A percentile compares a stretch with the other conserved stretches of the same genome.
These are phyloP conservation scores for Tuber melanosporum DNA, from an alignment of 495 filamentous ascomycete genomes.

Conservation along the genomic window DNA sequence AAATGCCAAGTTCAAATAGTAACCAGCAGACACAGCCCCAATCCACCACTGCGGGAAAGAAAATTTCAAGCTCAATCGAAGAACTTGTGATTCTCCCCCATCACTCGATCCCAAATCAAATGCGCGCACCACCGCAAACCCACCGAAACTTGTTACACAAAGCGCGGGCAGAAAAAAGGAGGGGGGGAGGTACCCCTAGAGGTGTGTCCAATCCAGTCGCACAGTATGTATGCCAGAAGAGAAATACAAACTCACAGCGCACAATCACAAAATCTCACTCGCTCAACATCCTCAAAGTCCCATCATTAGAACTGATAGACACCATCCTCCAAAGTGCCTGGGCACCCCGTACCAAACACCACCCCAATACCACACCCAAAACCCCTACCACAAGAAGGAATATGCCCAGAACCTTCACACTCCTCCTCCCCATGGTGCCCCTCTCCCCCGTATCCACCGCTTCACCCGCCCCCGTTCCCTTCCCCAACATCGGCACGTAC, in stretches of 20 bases:
- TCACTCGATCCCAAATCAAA: no score
- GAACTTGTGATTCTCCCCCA: no score
- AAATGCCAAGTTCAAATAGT: no score
- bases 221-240: not conserved
- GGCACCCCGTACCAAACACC: slow-evolving; percentile 15
- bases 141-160: not conserved
- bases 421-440: slow-evolving; percentile 15
- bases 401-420: slow-evolving; percentile 24
- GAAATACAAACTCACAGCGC: not conserved
- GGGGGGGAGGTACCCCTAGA: not conserved
- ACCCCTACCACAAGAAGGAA: slow-evolving; percentile 13
- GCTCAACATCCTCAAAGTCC: not conserved
- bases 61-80: no score
- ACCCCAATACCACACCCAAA: slow-evolving; percentile 10
- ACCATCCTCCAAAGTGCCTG: slow-evolving; percentile 7
- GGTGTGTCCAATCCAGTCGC: not conserved
- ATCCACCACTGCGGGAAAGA: no score
- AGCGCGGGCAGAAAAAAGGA: not conserved
- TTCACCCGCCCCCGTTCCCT: slow-evolving; percentile 23
- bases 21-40: no score
- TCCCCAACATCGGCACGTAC: slow-evolving; percentile 50
- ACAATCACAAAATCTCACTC: not conserved
- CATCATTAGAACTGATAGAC: not conserved
- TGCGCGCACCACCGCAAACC: no score
- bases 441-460: slow-evolving; percentile 19